Evolutionary conservation across 176 grass and related monocot species (phyloP).

Genomic region (Tuctoria greenei): DNA sequence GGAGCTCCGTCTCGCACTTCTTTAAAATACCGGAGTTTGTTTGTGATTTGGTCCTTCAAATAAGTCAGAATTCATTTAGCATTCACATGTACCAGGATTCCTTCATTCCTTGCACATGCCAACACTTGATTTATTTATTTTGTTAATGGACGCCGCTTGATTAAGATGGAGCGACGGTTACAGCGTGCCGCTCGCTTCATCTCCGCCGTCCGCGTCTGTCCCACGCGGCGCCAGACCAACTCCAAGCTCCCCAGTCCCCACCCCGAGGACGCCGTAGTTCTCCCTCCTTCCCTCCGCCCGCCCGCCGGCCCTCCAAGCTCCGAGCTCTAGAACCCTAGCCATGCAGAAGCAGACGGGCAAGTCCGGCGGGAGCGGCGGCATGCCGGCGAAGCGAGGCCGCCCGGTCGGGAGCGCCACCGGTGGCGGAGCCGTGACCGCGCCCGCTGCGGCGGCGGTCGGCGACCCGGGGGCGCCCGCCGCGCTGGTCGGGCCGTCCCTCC

Average conservation of each 20-base stretch:
- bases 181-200: too few relatives aligned
- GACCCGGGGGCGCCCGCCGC: constrained; percentile 57
- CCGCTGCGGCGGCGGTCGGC: constrained; percentile 34
- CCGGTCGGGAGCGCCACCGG: constrained; percentile 79
- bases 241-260: too few relatives aligned
- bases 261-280: background rate
- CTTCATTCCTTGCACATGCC: constrained; percentile 39
- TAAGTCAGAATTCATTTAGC: constrained; percentile 13
- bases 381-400: constrained; percentile 86
- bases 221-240: too few relatives aligned
- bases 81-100: background rate
- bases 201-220: too few relatives aligned
- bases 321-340: constrained; percentile 43
- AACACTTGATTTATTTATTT: too few relatives aligned
- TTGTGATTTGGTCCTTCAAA: constrained; percentile 4
- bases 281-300: background rate
- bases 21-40: constrained; percentile 15
- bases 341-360: constrained; percentile 89
- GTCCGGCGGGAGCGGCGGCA: constrained; percentile 51
- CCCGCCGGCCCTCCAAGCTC: constrained; percentile 1
- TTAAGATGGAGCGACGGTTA: too few relatives aligned
- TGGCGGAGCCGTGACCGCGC: constrained; percentile 35
- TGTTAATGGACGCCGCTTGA: too few relatives aligned
- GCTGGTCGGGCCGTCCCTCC: constrained; percentile 80
- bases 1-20: background rate